phyloP scores from a whole-genome alignment of 352 stramenopile genomes.

The Plasmopara muralis region DNA sequence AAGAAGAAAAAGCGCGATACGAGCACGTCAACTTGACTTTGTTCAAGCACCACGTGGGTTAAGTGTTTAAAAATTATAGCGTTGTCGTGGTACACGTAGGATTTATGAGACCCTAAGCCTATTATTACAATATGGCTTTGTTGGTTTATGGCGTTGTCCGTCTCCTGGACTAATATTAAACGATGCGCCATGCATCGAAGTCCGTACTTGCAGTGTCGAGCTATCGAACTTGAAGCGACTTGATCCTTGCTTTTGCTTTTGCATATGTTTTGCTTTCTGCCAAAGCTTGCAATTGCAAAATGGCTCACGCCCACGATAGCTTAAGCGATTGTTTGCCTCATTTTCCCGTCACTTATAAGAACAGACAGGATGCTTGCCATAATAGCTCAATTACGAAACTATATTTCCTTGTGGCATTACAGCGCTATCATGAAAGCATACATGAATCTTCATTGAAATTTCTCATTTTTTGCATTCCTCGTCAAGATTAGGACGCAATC shows the following conservation, averaged over 20 bases:
- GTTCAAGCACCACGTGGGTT: background rate
- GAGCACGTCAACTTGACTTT: background rate
- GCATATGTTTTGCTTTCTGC: background rate
- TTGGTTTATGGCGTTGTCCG: background rate
- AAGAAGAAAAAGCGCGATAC: slow-evolving; percentile 2
- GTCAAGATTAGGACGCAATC: no score
- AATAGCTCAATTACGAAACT: background rate
- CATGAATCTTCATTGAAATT: no score
- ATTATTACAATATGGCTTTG: background rate
- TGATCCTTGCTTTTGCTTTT: no score
- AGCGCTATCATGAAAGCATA: background rate
- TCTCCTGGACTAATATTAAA: no score
- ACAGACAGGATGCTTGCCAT: no score
- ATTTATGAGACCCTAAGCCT: no score
- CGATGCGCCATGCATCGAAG: background rate
- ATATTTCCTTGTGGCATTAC: background rate
- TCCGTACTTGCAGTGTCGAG: background rate
- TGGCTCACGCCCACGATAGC: background rate
- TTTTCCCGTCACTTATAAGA: background rate
- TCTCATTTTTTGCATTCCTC: no score
- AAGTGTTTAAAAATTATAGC: background rate
- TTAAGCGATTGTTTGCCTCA: background rate
- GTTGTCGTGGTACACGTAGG: no score
- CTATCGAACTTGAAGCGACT: background rate
- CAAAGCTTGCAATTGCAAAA: background rate